Evolutionary conservation across 306 rosid genomes (phyloP), one percentile per base, ranked within the genome.

Genomic region (Acacia confusa): DNA sequence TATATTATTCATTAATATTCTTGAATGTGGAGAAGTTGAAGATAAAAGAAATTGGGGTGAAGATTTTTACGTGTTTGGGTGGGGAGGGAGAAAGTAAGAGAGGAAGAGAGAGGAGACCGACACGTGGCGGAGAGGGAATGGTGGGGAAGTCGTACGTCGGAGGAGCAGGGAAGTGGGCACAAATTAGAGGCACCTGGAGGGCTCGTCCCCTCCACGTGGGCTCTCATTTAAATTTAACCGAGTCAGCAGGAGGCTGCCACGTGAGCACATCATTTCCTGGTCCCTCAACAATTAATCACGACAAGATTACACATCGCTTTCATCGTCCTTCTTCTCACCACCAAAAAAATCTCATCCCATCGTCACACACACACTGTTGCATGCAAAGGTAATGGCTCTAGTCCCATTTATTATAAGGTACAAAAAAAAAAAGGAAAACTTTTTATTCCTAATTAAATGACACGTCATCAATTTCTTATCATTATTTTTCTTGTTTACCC

Each of bases 111-210:
- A 30, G 34, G 86, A 89, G 90, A 9, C 83, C 85, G 19, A 77
- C 74, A 83, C 84, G 38, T 76, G 90, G 82, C 82, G 78, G 40
- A 64, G 81, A 66, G 73, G 44, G 61, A 91, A 83, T 84, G 92
- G 93, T 84, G 30, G 13, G 63, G 14, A 22, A 57, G 63, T 57
- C 64, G 64, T n/a, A n/a, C n/a, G n/a, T 0, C 1, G 61, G 58
- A 2, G 61, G 27, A 53, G 0, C 4, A 7, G 10, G 2, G 2
- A 12, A 17, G 64, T 22, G 64, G 64, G 30, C 28, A 10, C 25
- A 1, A 57, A 32, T 22, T 78, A 71, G 82, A 92, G 79, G 27
- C 38, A 11, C 79, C 73, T 52, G 68, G 41, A 70, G 45, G 67
- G 61, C 81, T 50, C 61, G 30, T 83, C 78, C 76, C 4, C 58